These are phyloP conservation scores for Claviceps humidiphila DNA, from an alignment of 2,329 filamentous ascomycete genomes.

Conservation along the genomic window DNA sequence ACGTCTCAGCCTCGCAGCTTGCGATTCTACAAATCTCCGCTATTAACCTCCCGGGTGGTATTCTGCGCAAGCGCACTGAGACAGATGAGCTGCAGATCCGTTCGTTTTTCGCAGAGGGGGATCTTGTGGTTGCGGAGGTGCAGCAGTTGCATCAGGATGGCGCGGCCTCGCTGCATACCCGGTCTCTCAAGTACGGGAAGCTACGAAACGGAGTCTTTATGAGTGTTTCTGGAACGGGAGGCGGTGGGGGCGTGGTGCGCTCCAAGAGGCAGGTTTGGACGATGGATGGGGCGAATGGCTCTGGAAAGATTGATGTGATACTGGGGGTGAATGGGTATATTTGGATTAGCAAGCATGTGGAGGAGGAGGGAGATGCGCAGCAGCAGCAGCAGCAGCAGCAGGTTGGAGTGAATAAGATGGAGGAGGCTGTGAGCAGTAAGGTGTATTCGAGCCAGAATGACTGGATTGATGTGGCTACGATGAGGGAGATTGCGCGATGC, in stretches of 20 bases:
- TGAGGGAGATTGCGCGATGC: constrained; percentile 78
- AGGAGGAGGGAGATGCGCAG: constrained; percentile 33
- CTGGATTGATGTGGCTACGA: constrained; percentile 58
- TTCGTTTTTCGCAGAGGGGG: constrained; percentile 92
- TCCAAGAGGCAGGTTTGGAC: constrained; percentile 82
- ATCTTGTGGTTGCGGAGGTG: constrained; percentile 87
- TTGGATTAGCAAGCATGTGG: constrained; percentile 79
- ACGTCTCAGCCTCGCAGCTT: constrained; percentile 77
- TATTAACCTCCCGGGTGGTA: constrained; percentile 91
- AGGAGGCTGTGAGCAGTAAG: constrained; percentile 71
- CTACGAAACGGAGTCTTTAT: constrained; percentile 86
- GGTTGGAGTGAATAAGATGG: constrained; percentile 64
- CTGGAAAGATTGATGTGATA: constrained; percentile 66
- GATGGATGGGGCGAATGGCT: constrained; percentile 42
- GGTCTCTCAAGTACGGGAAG: constrained; percentile 88
- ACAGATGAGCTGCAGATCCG: constrained; percentile 96
- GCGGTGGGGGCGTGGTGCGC: constrained; percentile 75
- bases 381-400: constrained; percentile 16
- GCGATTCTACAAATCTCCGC: constrained; percentile 73
- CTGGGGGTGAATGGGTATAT: constrained; percentile 95
- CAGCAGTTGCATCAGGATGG: constrained; percentile 81
- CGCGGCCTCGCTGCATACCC: constrained; percentile 75
- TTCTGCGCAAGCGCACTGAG: constrained; percentile 79
- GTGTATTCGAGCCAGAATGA: constrained; percentile 97
- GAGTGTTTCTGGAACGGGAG: constrained; percentile 67